Conservation (phyloP, 169 alveolate species). For the Theileria equi region DNA sequence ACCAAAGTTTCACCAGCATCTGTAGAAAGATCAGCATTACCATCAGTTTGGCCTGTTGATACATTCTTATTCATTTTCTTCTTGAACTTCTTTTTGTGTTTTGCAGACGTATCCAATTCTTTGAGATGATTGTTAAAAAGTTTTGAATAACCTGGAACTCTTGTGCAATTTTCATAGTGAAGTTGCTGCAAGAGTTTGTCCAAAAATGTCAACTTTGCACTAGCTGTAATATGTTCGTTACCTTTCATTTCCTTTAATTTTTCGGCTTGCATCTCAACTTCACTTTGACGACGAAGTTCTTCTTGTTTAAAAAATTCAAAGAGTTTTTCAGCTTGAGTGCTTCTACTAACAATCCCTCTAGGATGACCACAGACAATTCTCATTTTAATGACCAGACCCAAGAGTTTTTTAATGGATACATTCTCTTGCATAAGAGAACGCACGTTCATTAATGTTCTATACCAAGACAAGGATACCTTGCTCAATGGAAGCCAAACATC, state of each 20-base stretch:
- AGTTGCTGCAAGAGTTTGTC: constrained; percentile 85
- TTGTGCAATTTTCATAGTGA: constrained; percentile 78
- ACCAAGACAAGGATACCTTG: constrained; percentile 79
- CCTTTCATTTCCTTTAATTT: constrained; percentile 71
- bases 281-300: constrained; percentile 53
- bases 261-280: constrained; percentile 60
- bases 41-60: constrained; percentile 14
- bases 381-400: constrained; percentile 87
- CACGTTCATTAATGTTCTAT: constrained; percentile 76
- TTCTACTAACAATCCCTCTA: constrained; percentile 81
- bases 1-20: constrained; percentile 7
- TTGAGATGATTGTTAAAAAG: constrained; percentile 37
- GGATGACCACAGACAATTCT: constrained; percentile 87
- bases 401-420: constrained; percentile 77
- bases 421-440: constrained; percentile 76
- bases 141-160: constrained; percentile 72
- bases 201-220: constrained; percentile 82
- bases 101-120: constrained; percentile 42
- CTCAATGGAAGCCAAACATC: constrained; percentile 90
- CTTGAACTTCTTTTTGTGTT: constrained; percentile 22
- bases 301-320: constrained; percentile 75
- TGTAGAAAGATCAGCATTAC: constrained; percentile 16
- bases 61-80: constrained; percentile 26
- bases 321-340: constrained; percentile 76
- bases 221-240: constrained; percentile 78